Evolutionary conservation across 129 eudicot species (phyloP).

Genomic region (Artemisia annua): DNA sequence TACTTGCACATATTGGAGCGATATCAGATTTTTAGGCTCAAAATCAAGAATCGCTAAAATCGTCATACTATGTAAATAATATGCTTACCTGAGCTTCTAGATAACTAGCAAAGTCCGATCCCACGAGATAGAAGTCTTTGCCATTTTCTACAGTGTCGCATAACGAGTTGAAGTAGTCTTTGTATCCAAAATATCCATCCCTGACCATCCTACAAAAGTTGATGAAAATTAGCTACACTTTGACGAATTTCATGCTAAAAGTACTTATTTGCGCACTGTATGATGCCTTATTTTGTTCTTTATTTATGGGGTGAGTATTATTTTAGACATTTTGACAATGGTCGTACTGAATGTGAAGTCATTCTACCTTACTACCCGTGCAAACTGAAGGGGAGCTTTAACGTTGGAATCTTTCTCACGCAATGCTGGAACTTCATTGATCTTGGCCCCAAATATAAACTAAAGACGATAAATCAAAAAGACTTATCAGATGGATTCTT

Average conservation of each 20-base stretch:
- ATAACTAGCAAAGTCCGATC: slow-evolving; percentile 58
- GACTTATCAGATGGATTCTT: too few species aligned
- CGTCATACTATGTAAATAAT: background rate
- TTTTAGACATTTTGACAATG: slow-evolving; percentile 15
- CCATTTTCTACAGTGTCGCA: slow-evolving; percentile 54
- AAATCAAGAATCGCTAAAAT: background rate
- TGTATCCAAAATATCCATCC: slow-evolving; percentile 53
- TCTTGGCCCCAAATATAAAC: slow-evolving; percentile 63
- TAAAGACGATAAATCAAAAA: slow-evolving; percentile 7
- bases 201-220: slow-evolving; percentile 49
- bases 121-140: slow-evolving; percentile 57
- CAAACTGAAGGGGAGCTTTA: slow-evolving; percentile 50
- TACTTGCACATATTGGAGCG: slow-evolving; percentile 1
- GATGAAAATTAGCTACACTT: background rate
- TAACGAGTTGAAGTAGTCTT: slow-evolving; percentile 58
- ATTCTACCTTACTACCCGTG: slow-evolving; percentile 56
- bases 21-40: background rate
- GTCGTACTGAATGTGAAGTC: slow-evolving; percentile 1
- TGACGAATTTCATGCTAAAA: background rate
- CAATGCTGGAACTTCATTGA: slow-evolving; percentile 50
- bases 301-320: background rate
- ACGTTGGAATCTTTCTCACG: slow-evolving; percentile 44
- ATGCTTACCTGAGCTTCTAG: slow-evolving; percentile 60
- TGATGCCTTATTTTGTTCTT: background rate
- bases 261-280: background rate